Conservation (phyloP, 164 flowering plant genomes). For the Liriodendron chinense region DNA sequence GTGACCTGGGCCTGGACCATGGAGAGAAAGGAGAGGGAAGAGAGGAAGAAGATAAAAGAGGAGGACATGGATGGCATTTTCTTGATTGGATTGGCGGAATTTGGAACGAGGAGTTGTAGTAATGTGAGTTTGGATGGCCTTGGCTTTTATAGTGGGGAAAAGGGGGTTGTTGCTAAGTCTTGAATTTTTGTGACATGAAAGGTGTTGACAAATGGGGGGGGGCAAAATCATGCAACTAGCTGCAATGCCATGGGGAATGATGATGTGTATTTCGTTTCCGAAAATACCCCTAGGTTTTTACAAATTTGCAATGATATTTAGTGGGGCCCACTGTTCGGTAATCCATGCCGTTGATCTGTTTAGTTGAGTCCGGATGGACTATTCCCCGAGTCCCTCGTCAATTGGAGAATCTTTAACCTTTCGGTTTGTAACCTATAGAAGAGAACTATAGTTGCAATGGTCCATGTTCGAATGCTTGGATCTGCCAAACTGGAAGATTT, state of each 20-base stretch:
- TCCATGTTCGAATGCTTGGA: too few relatives aligned
- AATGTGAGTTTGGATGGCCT: slow-evolving; percentile 7
- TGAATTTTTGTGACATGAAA: slow-evolving; percentile 29
- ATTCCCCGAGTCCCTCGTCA: too few relatives aligned
- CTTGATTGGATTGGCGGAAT: not conserved
- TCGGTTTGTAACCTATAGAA: too few relatives aligned
- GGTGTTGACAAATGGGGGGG: slow-evolving; percentile 15
- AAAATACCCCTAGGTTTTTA: too few relatives aligned
- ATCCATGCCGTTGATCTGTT: too few relatives aligned
- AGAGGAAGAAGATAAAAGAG: slow-evolving; percentile 31
- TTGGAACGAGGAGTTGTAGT: not conserved
- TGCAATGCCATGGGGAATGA: not conserved
- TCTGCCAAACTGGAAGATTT: too few relatives aligned
- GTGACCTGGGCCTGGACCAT: slow-evolving; percentile 27
- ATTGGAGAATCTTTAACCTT: too few relatives aligned
- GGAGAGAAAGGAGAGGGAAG: slow-evolving; percentile 27
- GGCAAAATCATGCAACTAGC: slow-evolving; percentile 35
- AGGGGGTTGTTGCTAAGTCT: slow-evolving; percentile 47
- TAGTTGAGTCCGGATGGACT: too few relatives aligned
- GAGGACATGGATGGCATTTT: slow-evolving; percentile 20
- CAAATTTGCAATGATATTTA: too few relatives aligned
- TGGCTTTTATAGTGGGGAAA: slow-evolving; percentile 39
- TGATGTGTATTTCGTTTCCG: not conserved
- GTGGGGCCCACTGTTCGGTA: too few relatives aligned
- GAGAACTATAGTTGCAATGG: too few relatives aligned